These are phyloP conservation scores for Fusarium sp. DNA, from an alignment of 2,329 filamentous ascomycete species.

Conservation along the genomic window DNA sequence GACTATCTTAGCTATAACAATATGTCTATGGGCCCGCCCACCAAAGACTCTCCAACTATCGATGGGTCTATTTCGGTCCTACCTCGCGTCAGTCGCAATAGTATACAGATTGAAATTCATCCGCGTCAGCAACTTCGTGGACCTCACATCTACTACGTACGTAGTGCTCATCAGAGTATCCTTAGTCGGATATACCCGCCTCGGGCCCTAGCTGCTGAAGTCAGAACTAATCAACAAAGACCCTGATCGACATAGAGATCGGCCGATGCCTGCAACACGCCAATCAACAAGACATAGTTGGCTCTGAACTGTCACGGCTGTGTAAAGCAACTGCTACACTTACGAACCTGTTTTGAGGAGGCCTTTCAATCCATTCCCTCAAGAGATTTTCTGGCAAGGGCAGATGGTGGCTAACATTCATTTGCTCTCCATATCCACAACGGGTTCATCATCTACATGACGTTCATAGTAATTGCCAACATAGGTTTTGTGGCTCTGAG, in stretches of 20 bases:
- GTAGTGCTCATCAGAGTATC: conserved; percentile 7
- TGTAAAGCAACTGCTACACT: background rate
- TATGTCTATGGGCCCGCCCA: conserved; percentile 13
- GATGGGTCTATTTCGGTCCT: conserved; percentile 30
- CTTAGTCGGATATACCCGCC: conserved; percentile 13
- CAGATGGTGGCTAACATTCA: background rate
- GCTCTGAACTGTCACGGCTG: background rate
- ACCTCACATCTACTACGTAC: conserved; percentile 3
- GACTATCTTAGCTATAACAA: background rate
- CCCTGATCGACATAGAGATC: conserved; percentile 39
- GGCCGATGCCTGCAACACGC: background rate
- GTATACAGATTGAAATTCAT: background rate
- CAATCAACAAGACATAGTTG: background rate
- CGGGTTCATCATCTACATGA: background rate
- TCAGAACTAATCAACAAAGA: conserved; percentile 18
- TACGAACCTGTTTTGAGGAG: background rate
- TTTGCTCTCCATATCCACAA: background rate
- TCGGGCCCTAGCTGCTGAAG: conserved; percentile 5
- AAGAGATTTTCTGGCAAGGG: background rate
- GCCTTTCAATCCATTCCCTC: background rate
- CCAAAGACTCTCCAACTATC: background rate
- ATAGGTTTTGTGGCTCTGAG: conserved; percentile 8
- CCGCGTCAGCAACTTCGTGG: conserved; percentile 9
- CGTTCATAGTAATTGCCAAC: background rate
- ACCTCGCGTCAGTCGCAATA: conserved; percentile 27